phyloP scores from a whole-genome alignment of 2,329 filamentous ascomycete genomes.

The Chalara sp. region DNA sequence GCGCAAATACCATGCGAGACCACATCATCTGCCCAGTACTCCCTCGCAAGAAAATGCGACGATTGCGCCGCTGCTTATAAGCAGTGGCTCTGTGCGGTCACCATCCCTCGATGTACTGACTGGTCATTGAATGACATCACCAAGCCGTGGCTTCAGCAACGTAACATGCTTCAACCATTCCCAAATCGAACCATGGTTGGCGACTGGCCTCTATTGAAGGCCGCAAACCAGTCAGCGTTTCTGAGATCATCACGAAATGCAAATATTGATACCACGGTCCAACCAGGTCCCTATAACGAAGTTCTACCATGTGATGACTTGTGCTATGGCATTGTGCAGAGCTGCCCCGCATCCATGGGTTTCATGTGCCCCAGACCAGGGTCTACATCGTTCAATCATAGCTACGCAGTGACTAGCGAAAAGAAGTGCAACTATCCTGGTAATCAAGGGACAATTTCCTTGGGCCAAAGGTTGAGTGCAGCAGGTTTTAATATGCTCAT shows the following conservation, averaged over 20 bases:
- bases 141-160: slow-evolving; percentile 44
- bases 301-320: slow-evolving; percentile 81
- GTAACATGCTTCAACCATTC: slow-evolving; percentile 67
- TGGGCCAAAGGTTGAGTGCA: background rate
- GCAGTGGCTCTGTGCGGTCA: slow-evolving; percentile 88
- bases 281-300: slow-evolving; percentile 90
- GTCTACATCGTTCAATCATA: slow-evolving; percentile 36
- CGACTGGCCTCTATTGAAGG: slow-evolving; percentile 25
- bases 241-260: slow-evolving; percentile 58
- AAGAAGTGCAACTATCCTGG: slow-evolving; percentile 55
- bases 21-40: slow-evolving; percentile 66
- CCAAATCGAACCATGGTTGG: slow-evolving; percentile 57
- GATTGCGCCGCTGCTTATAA: slow-evolving; percentile 82
- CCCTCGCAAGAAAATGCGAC: slow-evolving; percentile 67
- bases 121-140: slow-evolving; percentile 46
- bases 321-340: slow-evolving; percentile 80
- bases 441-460: background rate
- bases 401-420: slow-evolving; percentile 34
- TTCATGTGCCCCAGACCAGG: slow-evolving; percentile 64
- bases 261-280: slow-evolving; percentile 63
- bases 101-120: slow-evolving; percentile 87
- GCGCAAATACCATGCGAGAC: slow-evolving; percentile 83
- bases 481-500: slow-evolving; percentile 3
- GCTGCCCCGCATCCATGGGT: slow-evolving; percentile 68
- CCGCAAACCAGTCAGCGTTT: slow-evolving; percentile 12